These are phyloP conservation scores for Fragilaria crotonensis DNA, from an alignment of 108 stramenopile species.

Conservation along the genomic window DNA sequence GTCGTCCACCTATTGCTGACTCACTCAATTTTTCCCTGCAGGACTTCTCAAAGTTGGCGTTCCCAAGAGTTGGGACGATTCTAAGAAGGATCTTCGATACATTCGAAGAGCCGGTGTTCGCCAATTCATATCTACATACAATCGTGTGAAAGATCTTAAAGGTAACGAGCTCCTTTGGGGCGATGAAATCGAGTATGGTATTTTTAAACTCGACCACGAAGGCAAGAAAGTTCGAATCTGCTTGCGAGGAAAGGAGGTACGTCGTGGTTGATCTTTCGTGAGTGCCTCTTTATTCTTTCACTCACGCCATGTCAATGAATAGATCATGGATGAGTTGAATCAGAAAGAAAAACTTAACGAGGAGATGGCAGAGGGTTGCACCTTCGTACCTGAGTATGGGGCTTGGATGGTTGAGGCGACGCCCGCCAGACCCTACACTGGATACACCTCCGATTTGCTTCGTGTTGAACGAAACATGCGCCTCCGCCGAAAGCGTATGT, in stretches of 20 bases:
- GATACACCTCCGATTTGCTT: conserved; percentile 86
- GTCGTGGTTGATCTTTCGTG: conserved; percentile 9
- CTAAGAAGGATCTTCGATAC: conserved; percentile 75
- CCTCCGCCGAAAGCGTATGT: conserved; percentile 85
- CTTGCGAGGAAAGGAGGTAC: conserved; percentile 77
- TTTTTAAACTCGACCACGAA: conserved; percentile 81
- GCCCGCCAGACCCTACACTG: conserved; percentile 88
- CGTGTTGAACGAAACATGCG: conserved; percentile 99
- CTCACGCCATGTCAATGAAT: neutral
- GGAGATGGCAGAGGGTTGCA: conserved; percentile 76
- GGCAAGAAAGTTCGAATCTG: conserved; percentile 75
- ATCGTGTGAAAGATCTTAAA: conserved; percentile 88
- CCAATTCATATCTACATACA: conserved; percentile 94
- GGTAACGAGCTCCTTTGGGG: conserved; percentile 96
- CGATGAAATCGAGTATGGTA: conserved; percentile 97
- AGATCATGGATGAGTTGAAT: conserved; percentile 90
- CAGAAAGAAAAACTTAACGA: conserved; percentile 58
- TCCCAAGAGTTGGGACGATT: conserved; percentile 90
- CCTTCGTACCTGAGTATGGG: conserved; percentile 96
- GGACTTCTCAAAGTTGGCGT: conserved; percentile 91
- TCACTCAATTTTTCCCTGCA: conserved; percentile 5
- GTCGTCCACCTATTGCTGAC: neutral
- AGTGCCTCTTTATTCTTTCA: neutral
- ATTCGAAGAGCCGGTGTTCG: conserved; percentile 89
- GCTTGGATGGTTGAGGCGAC: conserved; percentile 99